Evolutionary conservation across 768 basidiomycete genomes (phyloP).

Genomic region (Podaxis mareebaensis): DNA sequence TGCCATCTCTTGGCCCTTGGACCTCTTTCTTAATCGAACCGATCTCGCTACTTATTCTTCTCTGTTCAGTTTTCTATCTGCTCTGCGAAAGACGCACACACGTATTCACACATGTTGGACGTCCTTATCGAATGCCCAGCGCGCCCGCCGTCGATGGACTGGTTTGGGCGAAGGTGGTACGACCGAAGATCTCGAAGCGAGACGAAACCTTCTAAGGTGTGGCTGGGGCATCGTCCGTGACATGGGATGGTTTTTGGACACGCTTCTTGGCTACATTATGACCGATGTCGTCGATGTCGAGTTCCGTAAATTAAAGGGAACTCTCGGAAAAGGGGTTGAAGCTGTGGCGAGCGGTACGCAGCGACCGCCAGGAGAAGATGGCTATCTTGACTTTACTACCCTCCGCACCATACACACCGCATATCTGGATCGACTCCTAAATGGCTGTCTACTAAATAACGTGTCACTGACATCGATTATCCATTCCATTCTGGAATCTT

Average conservation of each 20-base stretch:
- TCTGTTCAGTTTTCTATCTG: conserved; percentile 81
- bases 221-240: conserved; percentile 87
- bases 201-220: conserved; percentile 67
- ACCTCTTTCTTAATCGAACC: conserved; percentile 79
- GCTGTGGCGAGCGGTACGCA: conserved; percentile 11
- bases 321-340: conserved; percentile 38
- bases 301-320: conserved; percentile 67
- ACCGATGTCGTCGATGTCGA: conserved; percentile 88
- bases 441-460: conserved; percentile 79
- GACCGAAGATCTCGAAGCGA: conserved; percentile 62
- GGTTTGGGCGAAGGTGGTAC: conserved; percentile 87
- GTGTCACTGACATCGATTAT: conserved; percentile 59
- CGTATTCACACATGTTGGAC: conserved; percentile 83
- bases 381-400: conserved; percentile 80
- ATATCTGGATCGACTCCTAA: conserved; percentile 77
- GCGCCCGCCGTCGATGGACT: conserved; percentile 83
- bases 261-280: conserved; percentile 82
- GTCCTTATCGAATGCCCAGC: conserved; percentile 81
- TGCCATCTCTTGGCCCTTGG: conserved; percentile 81
- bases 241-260: conserved; percentile 92
- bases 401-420: conserved; percentile 79
- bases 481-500: conserved; percentile 75
- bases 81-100: conserved; percentile 82
- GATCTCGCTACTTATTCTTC: conserved; percentile 75
- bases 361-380: conserved; percentile 25